phyloP scores from a whole-genome alignment of 495 filamentous ascomycete species.

The Aspergillus campestris region DNA sequence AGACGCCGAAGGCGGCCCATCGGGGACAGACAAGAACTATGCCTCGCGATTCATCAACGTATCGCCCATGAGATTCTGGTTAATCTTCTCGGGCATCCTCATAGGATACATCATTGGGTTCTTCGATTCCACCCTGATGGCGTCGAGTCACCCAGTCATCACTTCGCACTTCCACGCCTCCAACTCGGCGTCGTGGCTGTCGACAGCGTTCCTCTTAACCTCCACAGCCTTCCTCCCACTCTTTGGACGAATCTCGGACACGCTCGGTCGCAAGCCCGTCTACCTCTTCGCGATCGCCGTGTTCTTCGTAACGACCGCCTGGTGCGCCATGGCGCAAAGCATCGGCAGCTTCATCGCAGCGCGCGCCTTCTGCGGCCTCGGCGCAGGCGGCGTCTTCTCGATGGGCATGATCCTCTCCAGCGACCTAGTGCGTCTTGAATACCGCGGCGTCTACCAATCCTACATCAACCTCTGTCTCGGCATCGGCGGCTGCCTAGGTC shows the following conservation, averaged over 20 bases:
- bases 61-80: conserved; percentile 40
- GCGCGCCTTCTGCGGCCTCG: conserved; percentile 63
- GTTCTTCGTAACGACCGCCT: conserved; percentile 58
- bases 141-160: conserved; percentile 72
- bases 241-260: conserved; percentile 64
- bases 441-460: conserved; percentile 66
- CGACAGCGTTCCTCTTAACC: conserved; percentile 70
- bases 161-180: conserved; percentile 69
- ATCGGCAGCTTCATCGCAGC: conserved; percentile 68
- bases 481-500: conserved; percentile 53
- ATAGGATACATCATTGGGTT: conserved; percentile 44
- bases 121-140: conserved; percentile 76
- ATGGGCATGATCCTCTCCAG: conserved; percentile 66
- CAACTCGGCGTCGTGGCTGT: conserved; percentile 73
- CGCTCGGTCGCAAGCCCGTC: conserved; percentile 59
- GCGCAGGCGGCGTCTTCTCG: conserved; percentile 64
- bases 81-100: conserved; percentile 44
- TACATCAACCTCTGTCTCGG: conserved; percentile 66
- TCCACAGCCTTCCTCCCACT: conserved; percentile 67
- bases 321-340: conserved; percentile 63
- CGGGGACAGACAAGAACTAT: conserved; percentile 16
- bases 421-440: conserved; percentile 69
- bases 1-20: conserved; percentile 3
- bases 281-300: conserved; percentile 56
- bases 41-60: conserved; percentile 37